A percentile compares a stretch with the other conserved stretches of the same genome.
These are phyloP conservation scores for Nevesoporus exiguus DNA, from an alignment of 768 basidiomycete genomes.

Conservation along the genomic window DNA sequence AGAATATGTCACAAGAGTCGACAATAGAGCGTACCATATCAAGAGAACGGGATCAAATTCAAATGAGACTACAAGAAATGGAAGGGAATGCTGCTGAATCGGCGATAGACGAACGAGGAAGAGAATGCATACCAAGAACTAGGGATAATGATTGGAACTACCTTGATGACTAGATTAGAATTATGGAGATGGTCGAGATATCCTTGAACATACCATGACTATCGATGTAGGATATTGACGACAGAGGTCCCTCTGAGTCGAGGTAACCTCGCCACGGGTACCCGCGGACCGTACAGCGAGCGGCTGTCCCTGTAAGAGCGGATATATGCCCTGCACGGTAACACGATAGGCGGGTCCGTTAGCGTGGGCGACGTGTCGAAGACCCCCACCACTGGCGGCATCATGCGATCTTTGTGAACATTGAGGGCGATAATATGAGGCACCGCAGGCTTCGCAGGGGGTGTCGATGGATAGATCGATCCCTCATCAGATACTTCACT, in stretches of 20 bases:
- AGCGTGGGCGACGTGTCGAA: background rate
- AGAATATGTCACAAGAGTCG: background rate
- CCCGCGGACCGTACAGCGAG: background rate
- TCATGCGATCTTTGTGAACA: background rate
- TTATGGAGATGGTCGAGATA: background rate
- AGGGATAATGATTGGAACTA: slow-evolving; percentile 14
- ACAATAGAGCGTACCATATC: background rate
- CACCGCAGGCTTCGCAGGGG: background rate
- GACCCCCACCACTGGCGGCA: background rate
- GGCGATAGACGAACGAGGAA: background rate
- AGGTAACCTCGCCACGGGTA: background rate
- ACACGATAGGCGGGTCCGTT: background rate
- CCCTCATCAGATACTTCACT: slow-evolving; percentile 3
- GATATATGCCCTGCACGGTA: slow-evolving; percentile 1
- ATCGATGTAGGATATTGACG: background rate
- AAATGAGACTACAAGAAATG: background rate
- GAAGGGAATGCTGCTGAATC: too few species aligned
- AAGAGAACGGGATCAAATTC: background rate
- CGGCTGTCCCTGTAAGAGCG: slow-evolving; percentile 1
- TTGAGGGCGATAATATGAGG: background rate
- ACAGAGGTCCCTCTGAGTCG: background rate
- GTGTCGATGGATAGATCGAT: slow-evolving; percentile 5
- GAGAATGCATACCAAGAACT: background rate
- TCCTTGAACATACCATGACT: slow-evolving; percentile 1
- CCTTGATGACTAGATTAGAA: background rate